Evolutionary conservation across 1,284 basidiomycete species (phyloP).

Genomic region (Ceratobasidium sp.): DNA sequence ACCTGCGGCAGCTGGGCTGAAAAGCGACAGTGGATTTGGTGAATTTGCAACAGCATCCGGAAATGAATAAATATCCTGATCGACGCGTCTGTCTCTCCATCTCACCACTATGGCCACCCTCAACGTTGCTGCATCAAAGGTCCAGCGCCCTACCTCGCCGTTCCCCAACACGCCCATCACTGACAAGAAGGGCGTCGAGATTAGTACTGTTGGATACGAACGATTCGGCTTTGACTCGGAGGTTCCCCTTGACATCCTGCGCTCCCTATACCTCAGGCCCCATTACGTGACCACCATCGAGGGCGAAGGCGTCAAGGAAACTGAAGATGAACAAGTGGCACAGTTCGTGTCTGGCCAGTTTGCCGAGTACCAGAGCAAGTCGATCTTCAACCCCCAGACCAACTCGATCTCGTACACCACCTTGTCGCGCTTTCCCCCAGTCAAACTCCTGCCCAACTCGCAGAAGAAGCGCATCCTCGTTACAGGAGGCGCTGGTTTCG

Average conservation of each 20-base stretch:
- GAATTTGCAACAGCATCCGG: neutral
- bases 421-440: constrained; percentile 87
- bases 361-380: constrained; percentile 75
- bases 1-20: no score
- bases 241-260: constrained; percentile 77
- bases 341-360: constrained; percentile 60
- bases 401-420: constrained; percentile 90
- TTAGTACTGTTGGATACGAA: constrained; percentile 77
- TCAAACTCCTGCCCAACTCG: constrained; percentile 80
- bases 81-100: neutral
- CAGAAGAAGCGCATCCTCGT: constrained; percentile 88
- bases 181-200: constrained; percentile 77
- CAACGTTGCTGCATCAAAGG: neutral
- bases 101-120: constrained; percentile 9
- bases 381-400: constrained; percentile 78
- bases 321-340: constrained; percentile 51
- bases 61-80: constrained; percentile 11
- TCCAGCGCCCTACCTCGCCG: constrained; percentile 3
- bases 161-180: constrained; percentile 61
- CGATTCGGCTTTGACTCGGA: constrained; percentile 88
- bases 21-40: neutral
- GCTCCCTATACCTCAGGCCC: constrained; percentile 84
- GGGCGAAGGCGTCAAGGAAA: constrained; percentile 50
- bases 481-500: constrained; percentile 96
- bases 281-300: constrained; percentile 66